phyloP scores from a whole-genome alignment of 2,329 filamentous ascomycete species.

The Venturiaceae sp. region DNA sequence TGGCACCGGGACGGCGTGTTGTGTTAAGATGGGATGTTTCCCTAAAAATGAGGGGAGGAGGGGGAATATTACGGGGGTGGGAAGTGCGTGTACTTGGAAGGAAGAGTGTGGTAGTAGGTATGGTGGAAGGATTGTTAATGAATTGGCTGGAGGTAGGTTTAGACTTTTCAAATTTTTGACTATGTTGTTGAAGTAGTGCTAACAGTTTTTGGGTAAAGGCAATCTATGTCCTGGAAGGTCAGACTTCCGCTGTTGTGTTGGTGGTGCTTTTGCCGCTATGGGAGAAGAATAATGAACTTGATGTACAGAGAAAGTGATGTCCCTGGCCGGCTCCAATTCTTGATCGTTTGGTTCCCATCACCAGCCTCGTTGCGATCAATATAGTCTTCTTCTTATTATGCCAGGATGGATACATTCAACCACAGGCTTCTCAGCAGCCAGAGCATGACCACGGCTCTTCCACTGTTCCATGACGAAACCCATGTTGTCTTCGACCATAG shows the following conservation, averaged over 20 bases:
- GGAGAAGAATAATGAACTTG: neutral
- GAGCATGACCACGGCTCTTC: neutral
- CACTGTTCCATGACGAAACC: neutral
- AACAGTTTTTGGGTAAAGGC: neutral
- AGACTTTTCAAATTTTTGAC: neutral
- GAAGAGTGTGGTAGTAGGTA: neutral
- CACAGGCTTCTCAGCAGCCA: neutral
- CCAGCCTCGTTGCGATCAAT: too few species aligned
- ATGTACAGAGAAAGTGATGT: too few species aligned
- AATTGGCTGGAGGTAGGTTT: neutral
- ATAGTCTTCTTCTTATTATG: too few species aligned
- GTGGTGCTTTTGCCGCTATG: neutral
- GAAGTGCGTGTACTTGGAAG: neutral
- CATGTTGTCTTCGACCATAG: neutral
- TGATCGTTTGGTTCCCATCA: too few species aligned
- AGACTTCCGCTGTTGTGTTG: neutral
- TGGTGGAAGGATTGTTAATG: neutral
- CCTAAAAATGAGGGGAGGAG: neutral
- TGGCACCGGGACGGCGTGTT: neutral
- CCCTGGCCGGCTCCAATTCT: too few species aligned
- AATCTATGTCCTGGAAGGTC: neutral
- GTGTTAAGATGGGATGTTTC: neutral
- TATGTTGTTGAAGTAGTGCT: neutral
- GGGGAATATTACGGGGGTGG: neutral
- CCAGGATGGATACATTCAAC: too few species aligned